Evolutionary conservation across 208 protist species (phyloP).

Genomic region (Trypanosoma conorhini): DNA sequence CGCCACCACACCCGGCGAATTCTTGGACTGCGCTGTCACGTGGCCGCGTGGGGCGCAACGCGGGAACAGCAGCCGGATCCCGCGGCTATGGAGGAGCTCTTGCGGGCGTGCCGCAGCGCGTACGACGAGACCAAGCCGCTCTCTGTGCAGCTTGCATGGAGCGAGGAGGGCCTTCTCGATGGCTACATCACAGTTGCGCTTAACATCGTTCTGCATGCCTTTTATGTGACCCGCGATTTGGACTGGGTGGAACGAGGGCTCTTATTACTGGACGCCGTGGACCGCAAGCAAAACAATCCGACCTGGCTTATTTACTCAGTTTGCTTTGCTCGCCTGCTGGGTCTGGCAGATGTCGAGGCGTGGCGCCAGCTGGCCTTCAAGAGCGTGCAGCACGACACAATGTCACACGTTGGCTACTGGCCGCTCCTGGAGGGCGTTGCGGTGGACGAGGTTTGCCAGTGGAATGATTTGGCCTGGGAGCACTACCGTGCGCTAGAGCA

Average conservation of each 20-base stretch:
- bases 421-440: constrained; percentile 60
- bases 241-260: constrained; percentile 53
- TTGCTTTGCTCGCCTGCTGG: constrained; percentile 66
- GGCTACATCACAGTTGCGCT: constrained; percentile 79
- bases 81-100: constrained; percentile 39
- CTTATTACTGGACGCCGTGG: constrained; percentile 46
- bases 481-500: constrained; percentile 56
- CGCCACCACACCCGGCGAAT: constrained; percentile 56
- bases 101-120: constrained; percentile 38
- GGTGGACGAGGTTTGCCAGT: constrained; percentile 53
- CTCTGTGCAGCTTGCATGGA: constrained; percentile 68
- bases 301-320: constrained; percentile 75
- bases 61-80: constrained; percentile 30
- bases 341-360: constrained; percentile 39
- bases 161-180: constrained; percentile 82
- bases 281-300: constrained; percentile 79
- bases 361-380: constrained; percentile 80
- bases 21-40: constrained; percentile 71
- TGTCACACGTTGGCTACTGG: constrained; percentile 88
- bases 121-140: constrained; percentile 56
- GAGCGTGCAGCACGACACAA: constrained; percentile 88
- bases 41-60: constrained; percentile 58
- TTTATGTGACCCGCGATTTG: constrained; percentile 39
- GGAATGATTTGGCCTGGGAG: constrained; percentile 50
- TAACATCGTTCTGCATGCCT: constrained; percentile 70